A percentile compares a stretch with the other conserved stretches of the same genome.
These are phyloP conservation scores for Termitomyces sp. DNA, from an alignment of 768 basidiomycete genomes.

Conservation along the genomic window DNA sequence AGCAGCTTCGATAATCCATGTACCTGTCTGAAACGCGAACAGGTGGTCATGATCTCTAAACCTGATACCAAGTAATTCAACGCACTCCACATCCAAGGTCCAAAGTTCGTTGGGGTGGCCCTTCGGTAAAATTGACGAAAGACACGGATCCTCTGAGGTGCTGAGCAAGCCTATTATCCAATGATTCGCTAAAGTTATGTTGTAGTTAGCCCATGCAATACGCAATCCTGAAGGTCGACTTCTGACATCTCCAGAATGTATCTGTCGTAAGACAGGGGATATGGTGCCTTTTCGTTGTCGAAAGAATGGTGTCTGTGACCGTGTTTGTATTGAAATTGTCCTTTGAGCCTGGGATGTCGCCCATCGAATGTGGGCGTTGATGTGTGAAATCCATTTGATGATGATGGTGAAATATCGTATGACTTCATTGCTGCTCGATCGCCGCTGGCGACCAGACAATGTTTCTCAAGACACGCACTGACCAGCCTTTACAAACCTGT, in stretches of 20 bases:
- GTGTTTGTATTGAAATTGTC: conserved; percentile 54
- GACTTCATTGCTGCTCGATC: conserved; percentile 17
- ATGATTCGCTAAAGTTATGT: conserved; percentile 40
- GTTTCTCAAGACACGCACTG: neutral
- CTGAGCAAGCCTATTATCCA: conserved; percentile 49
- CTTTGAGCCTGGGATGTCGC: conserved; percentile 41
- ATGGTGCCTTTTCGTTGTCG: conserved; percentile 75
- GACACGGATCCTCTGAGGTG: conserved; percentile 55
- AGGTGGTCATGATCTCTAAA: neutral
- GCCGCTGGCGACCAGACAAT: conserved; percentile 1
- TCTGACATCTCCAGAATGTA: conserved; percentile 62
- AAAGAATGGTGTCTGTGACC: conserved; percentile 67
- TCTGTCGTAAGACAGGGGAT: conserved; percentile 71
- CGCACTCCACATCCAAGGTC: conserved; percentile 77
- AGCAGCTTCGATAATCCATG: conserved; percentile 72
- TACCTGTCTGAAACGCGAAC: conserved; percentile 47
- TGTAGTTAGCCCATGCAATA: neutral
- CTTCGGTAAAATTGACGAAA: conserved; percentile 52
- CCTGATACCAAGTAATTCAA: conserved; percentile 13
- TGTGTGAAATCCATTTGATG: conserved; percentile 9
- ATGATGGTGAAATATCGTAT: conserved; percentile 19
- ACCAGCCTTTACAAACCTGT: neutral
- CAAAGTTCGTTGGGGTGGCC: conserved; percentile 49
- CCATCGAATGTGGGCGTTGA: conserved; percentile 28
- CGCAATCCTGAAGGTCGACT: neutral